Evolutionary conservation across 2,329 filamentous ascomycete species (phyloP), one percentile per base, ranked within the genome.

Genomic region (Colletotrichum lindemuthianum): DNA sequence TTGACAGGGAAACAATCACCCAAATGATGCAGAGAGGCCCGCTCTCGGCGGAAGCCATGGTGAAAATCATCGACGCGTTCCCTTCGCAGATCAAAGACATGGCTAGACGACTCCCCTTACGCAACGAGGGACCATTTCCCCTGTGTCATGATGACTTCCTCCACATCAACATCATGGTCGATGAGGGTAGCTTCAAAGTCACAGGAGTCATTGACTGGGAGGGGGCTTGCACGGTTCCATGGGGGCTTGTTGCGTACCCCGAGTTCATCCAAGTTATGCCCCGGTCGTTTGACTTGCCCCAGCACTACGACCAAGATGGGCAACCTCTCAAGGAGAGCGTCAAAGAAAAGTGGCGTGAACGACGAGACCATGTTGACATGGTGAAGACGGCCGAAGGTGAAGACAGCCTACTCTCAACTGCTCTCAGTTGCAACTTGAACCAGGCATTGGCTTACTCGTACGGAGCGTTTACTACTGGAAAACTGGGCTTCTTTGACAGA

Each of bases 121-220:
- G 15, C 10, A 51, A 70, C 53, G 13, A 69, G 45, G 73, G 73
- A 7, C 74, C 73, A 37, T 77, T 77, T 59, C 74, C 73, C 37
- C 58, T 76, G 11, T 71, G 64, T 49, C 74, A 76, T 63, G 54
- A 63, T 33, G 72, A 76, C 47, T 73, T 76, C 59, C n/a, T 69
- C 13, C 70, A 75, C 65, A 75, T 68, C 67, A 76, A 74, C 63
- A 72, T 76, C 11, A 69, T 76, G 47, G 69, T 76, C 16, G 69
- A 72, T 53, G 58, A 72, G 15, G 53, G 15, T 37, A 53, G 60
- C 24, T 73, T 70, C 59, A 37, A 69, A 1, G 68, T 75, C 4
- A 59, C 71, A 8, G 70, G 68, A 40, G 60, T 76, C 43, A 74
- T 76, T 48, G 73, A 76, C 65, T 77, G 73, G 75, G 71, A 76